Conservation (phyloP, 1,284 basidiomycete species). For the Mixia osmundae region DNA sequence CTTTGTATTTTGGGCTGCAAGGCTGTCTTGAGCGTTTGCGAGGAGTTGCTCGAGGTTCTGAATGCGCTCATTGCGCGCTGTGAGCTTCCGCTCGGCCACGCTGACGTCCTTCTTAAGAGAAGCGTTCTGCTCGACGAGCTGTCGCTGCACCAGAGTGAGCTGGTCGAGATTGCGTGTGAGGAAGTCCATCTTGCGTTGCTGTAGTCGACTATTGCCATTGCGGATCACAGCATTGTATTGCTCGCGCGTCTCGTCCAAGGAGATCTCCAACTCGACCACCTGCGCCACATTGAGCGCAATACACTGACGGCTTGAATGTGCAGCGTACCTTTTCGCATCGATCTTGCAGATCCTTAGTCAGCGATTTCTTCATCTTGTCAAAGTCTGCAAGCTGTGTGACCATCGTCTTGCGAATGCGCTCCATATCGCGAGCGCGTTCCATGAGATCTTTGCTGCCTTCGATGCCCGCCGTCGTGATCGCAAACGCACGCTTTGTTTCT, state of each 20-base stretch:
- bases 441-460: constrained; percentile 90
- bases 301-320: neutral
- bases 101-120: constrained; percentile 93
- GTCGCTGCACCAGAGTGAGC: no score
- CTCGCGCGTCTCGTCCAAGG: constrained; percentile 93
- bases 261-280: constrained; percentile 98
- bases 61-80: constrained; percentile 91
- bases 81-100: constrained; percentile 82
- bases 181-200: constrained; percentile 99
- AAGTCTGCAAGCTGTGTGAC: constrained; percentile 94
- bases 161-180: constrained; percentile 92
- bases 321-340: constrained; percentile 98
- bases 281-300: constrained; percentile 20
- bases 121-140: constrained; percentile 97
- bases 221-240: constrained; percentile 97
- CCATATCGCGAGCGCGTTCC: constrained; percentile 88
- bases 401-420: constrained; percentile 87
- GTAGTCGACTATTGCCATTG: constrained; percentile 90
- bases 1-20: constrained; percentile 79
- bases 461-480: constrained; percentile 83
- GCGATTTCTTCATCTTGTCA: constrained; percentile 91
- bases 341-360: constrained; percentile 97
- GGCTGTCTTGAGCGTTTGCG: constrained; percentile 74
- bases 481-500: constrained; percentile 57
- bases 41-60: constrained; percentile 77